Base-by-base conservation (phyloP, 2,329 filamentous ascomycete genomes). In the Fusarium keratoplasticum region DNA sequence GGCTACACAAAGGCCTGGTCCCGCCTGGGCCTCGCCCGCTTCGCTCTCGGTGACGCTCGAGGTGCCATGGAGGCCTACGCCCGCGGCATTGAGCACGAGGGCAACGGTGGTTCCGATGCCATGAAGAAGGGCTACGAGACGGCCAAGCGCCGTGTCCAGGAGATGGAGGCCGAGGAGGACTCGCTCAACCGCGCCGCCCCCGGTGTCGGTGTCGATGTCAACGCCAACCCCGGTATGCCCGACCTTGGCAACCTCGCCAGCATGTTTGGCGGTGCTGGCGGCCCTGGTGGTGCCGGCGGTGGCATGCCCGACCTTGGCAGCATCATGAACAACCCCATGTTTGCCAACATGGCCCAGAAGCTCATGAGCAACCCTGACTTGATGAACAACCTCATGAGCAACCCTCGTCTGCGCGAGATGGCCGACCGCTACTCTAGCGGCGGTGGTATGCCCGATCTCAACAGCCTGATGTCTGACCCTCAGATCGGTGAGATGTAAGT, bases 51-150 rank as follows among this genome's bases (percentile, higher is more conserved):
- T 36, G 96, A 99, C 80, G 93, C 95, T 66, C 92, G 93, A 84
- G 96, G 95, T 59, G 93, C 94, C 73, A 97, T 98, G 92, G 95
- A 98, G 79, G 96, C 96, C 20, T 99, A 99, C 85, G 87, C 92
- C 84, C 90, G 94, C 82, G 96, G 96, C 62, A 98, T 99, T 81
- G 94, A 98, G 82, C 90, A 95, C 74, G 96, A 99, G 84, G 96
- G 96, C 61, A 96, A 92, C 80, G 96, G 96, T 63, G 96, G 96
- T 71, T 97, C 94, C 77, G 95, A 98, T 18, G 95, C 96, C 70
- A 98, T 98, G 96, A 96, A 95, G 88, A 97, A 96, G 86, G 96
- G 96, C 22, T 96, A 90, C 81, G 95, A 98, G 89, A 98, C 96
- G 18, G 96, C 95, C 62, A 96, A 94, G 89, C 91, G 91, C 79